phyloP scores from a whole-genome alignment of 106 monocot species.

The Dactylorhiza incarnata region DNA sequence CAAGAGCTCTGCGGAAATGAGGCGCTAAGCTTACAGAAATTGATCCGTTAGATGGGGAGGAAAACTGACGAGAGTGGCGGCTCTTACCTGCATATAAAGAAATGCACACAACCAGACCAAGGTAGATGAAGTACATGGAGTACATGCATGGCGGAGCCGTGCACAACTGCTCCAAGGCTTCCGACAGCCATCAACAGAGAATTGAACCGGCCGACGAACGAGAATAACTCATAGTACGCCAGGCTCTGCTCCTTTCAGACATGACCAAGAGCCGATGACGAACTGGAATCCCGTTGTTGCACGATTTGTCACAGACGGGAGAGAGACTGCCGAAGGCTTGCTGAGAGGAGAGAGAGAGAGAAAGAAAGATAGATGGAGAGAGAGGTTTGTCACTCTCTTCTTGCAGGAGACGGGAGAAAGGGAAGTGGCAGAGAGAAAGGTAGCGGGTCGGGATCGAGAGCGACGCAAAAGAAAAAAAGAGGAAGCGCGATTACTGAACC shows the following conservation, averaged over 20 bases:
- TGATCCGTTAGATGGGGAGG: not conserved
- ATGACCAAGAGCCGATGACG: no score
- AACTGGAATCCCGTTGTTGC: no score
- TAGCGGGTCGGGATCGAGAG: no score
- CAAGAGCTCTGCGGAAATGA: conserved; percentile 52
- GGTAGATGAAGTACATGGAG: conserved; percentile 87
- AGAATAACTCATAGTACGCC: conserved; percentile 70
- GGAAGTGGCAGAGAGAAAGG: no score
- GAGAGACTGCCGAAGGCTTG: no score
- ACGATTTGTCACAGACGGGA: no score
- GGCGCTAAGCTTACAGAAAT: not conserved
- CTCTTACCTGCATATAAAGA: conserved; percentile 91
- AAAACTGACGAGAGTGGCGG: not conserved
- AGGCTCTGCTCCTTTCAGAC: conserved; percentile 68
- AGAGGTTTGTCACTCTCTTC: no score
- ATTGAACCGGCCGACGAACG: conserved; percentile 79
- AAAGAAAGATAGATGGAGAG: no score
- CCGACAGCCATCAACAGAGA: conserved; percentile 65
- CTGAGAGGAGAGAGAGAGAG: no score
- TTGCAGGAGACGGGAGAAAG: no score
- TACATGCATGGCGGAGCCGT: conserved; percentile 99
- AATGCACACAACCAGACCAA: conserved; percentile 82
- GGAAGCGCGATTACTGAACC: no score
- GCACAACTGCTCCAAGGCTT: conserved; percentile 70
- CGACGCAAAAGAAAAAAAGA: no score